Percentiles rank a stretch among this genome's conserved stretches.
Conservation (phyloP, 2,329 filamentous ascomycete genomes). For the Pyricularia sp. region DNA sequence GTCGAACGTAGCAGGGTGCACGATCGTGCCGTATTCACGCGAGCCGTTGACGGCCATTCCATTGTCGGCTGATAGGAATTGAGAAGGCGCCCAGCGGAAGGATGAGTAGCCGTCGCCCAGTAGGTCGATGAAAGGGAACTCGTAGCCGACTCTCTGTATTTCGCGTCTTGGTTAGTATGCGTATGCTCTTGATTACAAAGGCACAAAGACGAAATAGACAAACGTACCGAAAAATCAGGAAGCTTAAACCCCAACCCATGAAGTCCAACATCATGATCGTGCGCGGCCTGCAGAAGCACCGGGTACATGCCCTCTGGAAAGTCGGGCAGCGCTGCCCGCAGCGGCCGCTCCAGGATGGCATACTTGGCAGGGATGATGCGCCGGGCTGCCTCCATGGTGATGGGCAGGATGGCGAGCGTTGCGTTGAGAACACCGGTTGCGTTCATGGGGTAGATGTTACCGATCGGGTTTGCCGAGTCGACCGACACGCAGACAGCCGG, state of each 20-base stretch:
- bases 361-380: constrained; percentile 37
- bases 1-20: constrained; percentile 31
- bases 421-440: constrained; percentile 45
- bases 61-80: constrained; percentile 35
- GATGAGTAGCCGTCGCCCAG: constrained; percentile 38
- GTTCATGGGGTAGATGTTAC: constrained; percentile 31
- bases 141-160: constrained; percentile 35
- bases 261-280: constrained; percentile 41
- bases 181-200: neutral
- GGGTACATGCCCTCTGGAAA: constrained; percentile 45
- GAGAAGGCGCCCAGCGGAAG: constrained; percentile 39
- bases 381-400: constrained; percentile 34
- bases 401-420: constrained; percentile 41
- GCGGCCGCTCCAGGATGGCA: constrained; percentile 38
- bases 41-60: constrained; percentile 33
- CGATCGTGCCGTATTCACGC: constrained; percentile 33
- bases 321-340: constrained; percentile 32
- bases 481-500: constrained; percentile 15
- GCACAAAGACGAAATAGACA: neutral
- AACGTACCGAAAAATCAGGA: constrained; percentile 37
- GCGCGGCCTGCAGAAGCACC: constrained; percentile 36
- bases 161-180: constrained; percentile 7
- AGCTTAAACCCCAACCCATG: constrained; percentile 27
- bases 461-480: constrained; percentile 37
- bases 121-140: constrained; percentile 47